phyloP scores from a whole-genome alignment of 2,329 filamentous ascomycete genomes.

The Xylariaceae sp. region DNA sequence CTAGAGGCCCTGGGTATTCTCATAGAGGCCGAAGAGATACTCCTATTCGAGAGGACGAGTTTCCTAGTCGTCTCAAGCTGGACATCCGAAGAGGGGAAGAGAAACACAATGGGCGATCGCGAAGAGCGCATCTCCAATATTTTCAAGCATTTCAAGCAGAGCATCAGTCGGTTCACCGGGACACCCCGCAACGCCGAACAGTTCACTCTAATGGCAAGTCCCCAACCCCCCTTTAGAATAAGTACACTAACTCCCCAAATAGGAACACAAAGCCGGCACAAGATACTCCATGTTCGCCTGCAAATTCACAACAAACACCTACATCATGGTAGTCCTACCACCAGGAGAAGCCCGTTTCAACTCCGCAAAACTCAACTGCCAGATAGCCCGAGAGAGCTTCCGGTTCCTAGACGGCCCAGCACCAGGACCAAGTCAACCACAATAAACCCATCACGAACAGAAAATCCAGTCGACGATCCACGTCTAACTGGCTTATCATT shows the following conservation, averaged over 20 bases:
- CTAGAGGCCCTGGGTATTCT: conserved; percentile 76
- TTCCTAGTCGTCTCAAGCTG: conserved; percentile 96
- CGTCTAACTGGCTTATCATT: no score
- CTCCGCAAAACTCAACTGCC: conserved; percentile 82
- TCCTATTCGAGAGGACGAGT: conserved; percentile 91
- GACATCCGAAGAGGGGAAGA: conserved; percentile 66
- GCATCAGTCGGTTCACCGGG: conserved; percentile 68
- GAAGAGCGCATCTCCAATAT: conserved; percentile 95
- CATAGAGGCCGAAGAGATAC: conserved; percentile 87
- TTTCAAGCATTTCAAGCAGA: conserved; percentile 97
- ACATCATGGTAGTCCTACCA: conserved; percentile 86
- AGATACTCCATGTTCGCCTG: conserved; percentile 92
- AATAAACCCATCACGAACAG: neutral
- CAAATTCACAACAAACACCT: conserved; percentile 95
- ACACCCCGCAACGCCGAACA: conserved; percentile 78
- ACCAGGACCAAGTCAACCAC: conserved; percentile 21
- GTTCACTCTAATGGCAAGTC: conserved; percentile 62
- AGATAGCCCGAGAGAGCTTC: conserved; percentile 80
- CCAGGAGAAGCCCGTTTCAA: conserved; percentile 91
- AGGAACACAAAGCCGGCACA: conserved; percentile 68
- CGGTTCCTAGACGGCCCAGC: conserved; percentile 58
- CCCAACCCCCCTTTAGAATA: neutral
- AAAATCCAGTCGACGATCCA: neutral
- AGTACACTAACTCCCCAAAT: neutral
- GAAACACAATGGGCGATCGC: conserved; percentile 87